Percentiles rank a stretch among this genome's conserved stretches.
Conservation (phyloP, 1,284 basidiomycete genomes). For the Puccinia sorghi region DNA sequence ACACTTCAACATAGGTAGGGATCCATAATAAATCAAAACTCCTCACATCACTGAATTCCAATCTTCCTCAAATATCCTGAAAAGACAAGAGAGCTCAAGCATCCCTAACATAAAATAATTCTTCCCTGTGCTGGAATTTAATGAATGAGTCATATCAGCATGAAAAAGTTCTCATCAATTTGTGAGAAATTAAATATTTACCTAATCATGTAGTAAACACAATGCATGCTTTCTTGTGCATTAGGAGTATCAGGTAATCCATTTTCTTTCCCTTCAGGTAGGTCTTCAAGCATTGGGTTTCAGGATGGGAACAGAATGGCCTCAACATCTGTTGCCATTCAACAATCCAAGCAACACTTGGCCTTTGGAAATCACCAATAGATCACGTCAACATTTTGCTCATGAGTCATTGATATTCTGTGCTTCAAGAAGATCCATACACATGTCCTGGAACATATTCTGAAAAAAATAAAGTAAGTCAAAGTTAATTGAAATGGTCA, state of each 20-base stretch:
- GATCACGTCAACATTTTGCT: background rate
- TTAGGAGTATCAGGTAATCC: background rate
- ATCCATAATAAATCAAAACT: background rate
- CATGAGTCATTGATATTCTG: background rate
- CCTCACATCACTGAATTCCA: background rate
- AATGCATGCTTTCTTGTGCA: constrained; percentile 1
- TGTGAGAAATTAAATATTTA: background rate
- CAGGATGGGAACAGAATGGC: background rate
- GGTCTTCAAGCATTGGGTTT: background rate
- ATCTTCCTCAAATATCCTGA: background rate
- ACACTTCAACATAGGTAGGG: too few relatives aligned
- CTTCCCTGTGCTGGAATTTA: background rate
- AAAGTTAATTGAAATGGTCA: too few relatives aligned
- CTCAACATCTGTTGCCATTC: background rate
- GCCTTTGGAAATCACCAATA: background rate
- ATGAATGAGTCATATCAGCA: too few relatives aligned
- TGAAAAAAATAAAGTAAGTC: too few relatives aligned
- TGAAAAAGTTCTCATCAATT: background rate
- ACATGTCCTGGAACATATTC: background rate
- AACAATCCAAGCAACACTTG: background rate
- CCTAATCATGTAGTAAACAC: constrained; percentile 4
- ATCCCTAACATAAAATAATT: background rate
- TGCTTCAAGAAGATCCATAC: background rate
- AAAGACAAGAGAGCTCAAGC: background rate
- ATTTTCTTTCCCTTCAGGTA: background rate